Conservation (phyloP, 148 eudicot species). For the Silene latifolia region DNA sequence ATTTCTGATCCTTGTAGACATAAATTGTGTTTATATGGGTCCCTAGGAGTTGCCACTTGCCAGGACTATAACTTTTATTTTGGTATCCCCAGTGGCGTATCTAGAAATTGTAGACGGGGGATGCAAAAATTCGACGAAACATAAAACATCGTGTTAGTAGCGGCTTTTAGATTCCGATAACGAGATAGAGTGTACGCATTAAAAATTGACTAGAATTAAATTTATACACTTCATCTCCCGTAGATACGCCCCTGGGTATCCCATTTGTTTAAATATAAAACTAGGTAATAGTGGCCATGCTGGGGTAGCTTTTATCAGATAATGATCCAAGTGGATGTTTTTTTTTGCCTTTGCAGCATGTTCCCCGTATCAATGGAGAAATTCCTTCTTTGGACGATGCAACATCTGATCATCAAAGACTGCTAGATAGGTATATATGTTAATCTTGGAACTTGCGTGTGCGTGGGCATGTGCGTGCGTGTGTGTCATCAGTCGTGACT, state of each 20-base stretch:
- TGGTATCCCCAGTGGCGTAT: too few relatives aligned
- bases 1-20: not conserved
- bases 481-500: not conserved
- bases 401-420: slow-evolving; percentile 90
- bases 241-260: too few relatives aligned
- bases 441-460: not conserved
- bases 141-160: too few relatives aligned
- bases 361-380: slow-evolving; percentile 92
- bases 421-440: slow-evolving; percentile 60
- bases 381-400: slow-evolving; percentile 94
- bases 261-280: not conserved
- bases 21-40: not conserved
- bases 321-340: slow-evolving; percentile 18
- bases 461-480: not conserved
- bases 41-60: not conserved
- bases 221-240: too few relatives aligned
- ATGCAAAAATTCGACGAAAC: too few relatives aligned
- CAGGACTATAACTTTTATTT: not conserved
- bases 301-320: slow-evolving; percentile 12
- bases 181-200: too few relatives aligned
- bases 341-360: slow-evolving; percentile 56
- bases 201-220: too few relatives aligned
- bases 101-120: too few relatives aligned
- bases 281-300: slow-evolving; percentile 1
- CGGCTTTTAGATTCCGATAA: too few relatives aligned